Evolutionary conservation across 371 early-diverging fungal genomes (phyloP).

Genomic region (Apophysomyces sp.): DNA sequence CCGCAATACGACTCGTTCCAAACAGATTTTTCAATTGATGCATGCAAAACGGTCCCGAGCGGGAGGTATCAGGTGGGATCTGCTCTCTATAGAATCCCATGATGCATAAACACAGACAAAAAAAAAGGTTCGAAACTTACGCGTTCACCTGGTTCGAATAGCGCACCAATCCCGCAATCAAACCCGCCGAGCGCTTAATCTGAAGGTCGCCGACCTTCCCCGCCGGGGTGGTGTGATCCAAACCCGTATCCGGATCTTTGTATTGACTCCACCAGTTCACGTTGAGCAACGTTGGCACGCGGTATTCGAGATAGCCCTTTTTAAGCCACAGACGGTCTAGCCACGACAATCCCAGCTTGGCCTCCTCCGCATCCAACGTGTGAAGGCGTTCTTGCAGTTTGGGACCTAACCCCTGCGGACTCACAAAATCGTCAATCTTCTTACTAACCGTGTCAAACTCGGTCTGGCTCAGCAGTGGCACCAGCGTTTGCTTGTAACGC

Average conservation of each 20-base stretch:
- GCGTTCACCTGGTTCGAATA: slow-evolving; percentile 75
- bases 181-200: slow-evolving; percentile 73
- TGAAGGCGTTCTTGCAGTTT: slow-evolving; percentile 75
- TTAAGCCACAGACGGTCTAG: slow-evolving; percentile 85
- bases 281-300: slow-evolving; percentile 80
- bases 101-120: not conserved
- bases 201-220: slow-evolving; percentile 74
- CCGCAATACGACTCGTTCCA: slow-evolving; percentile 80
- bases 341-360: slow-evolving; percentile 65
- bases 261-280: slow-evolving; percentile 88
- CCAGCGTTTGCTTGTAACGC: slow-evolving; percentile 68
- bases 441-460: slow-evolving; percentile 54
- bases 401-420: slow-evolving; percentile 64
- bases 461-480: slow-evolving; percentile 56
- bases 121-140: slow-evolving; percentile 24
- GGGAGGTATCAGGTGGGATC: slow-evolving; percentile 70
- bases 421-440: slow-evolving; percentile 66
- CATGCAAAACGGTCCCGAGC: slow-evolving; percentile 84
- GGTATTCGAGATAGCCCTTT: slow-evolving; percentile 89
- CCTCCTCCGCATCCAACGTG: slow-evolving; percentile 54
- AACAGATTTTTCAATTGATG: slow-evolving; percentile 86
- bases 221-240: slow-evolving; percentile 36
- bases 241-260: slow-evolving; percentile 58
- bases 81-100: slow-evolving; percentile 36
- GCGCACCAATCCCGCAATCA: slow-evolving; percentile 66